These are phyloP conservation scores for Anisodus acutangulus DNA, from an alignment of 257 asterid species.

Conservation along the genomic window DNA sequence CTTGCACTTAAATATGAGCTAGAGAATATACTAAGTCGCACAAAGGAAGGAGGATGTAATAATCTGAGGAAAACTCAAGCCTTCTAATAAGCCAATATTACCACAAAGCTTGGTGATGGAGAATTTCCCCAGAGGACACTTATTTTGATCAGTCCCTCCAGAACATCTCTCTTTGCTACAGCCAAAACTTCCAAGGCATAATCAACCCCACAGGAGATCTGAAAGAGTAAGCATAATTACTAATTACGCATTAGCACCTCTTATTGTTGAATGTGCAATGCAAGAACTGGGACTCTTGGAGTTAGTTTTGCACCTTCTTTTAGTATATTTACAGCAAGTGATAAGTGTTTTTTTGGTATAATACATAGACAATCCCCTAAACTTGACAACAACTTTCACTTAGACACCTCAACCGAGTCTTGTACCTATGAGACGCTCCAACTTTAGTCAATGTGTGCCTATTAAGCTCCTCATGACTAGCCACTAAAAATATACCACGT, in stretches of 20 bases:
- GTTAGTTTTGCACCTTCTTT: constrained; percentile 3
- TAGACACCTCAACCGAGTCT: neutral
- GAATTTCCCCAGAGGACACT: neutral
- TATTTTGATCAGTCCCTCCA: constrained; percentile 7
- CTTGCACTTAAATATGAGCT: constrained; percentile 1
- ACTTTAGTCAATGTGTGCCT: neutral
- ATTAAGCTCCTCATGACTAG: neutral
- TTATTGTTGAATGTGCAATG: neutral
- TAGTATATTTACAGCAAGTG: neutral
- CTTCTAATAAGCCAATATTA: constrained; percentile 23
- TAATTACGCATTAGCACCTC: neutral
- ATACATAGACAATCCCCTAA: neutral
- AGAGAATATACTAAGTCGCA: neutral
- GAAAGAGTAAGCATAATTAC: too few relatives aligned
- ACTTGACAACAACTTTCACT: neutral
- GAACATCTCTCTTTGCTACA: neutral
- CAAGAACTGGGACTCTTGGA: neutral
- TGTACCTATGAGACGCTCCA: neutral
- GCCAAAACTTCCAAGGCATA: neutral
- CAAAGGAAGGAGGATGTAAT: neutral
- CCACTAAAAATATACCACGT: neutral
- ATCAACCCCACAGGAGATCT: too few relatives aligned
- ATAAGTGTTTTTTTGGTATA: neutral
- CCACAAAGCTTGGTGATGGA: constrained; percentile 15
- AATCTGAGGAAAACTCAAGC: constrained; percentile 5